A percentile compares a stretch with the other conserved stretches of the same genome.
Conservation (phyloP, 2,329 filamentous ascomycete genomes). For the Corynespora cassiicola region DNA sequence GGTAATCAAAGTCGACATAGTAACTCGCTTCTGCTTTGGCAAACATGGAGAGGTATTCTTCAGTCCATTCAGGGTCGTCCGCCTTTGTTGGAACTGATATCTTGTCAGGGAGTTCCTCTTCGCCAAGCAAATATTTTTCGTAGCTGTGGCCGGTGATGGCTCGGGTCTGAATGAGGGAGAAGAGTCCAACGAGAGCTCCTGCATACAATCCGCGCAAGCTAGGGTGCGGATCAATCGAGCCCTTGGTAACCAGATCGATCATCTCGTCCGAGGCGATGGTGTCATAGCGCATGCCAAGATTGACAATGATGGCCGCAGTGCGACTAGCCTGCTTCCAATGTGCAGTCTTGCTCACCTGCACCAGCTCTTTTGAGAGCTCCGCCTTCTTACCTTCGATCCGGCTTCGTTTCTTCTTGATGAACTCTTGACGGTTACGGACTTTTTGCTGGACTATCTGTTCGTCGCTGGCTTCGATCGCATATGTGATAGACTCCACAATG, state of each 20-base stretch:
- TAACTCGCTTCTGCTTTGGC: constrained; percentile 80
- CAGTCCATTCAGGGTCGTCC: constrained; percentile 79
- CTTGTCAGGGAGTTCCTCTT: constrained; percentile 79
- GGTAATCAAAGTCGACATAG: constrained; percentile 89
- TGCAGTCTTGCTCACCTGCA: constrained; percentile 75
- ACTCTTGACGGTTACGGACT: constrained; percentile 72
- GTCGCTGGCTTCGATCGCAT: constrained; percentile 40
- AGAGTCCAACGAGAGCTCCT: constrained; percentile 76
- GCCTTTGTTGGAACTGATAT: constrained; percentile 72
- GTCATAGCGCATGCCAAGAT: constrained; percentile 90
- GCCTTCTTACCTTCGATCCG: constrained; percentile 86
- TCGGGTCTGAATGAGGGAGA: constrained; percentile 86
- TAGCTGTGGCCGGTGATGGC: constrained; percentile 87
- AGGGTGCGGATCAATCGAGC: constrained; percentile 89
- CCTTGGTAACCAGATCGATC: constrained; percentile 80
- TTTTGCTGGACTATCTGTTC: constrained; percentile 64
- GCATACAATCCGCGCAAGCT: constrained; percentile 82
- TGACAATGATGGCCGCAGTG: constrained; percentile 88
- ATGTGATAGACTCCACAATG: constrained; percentile 70
- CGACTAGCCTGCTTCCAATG: constrained; percentile 97
- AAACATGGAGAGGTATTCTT: constrained; percentile 79
- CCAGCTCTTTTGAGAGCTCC: constrained; percentile 79
- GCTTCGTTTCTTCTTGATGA: constrained; percentile 75
- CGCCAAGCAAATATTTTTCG: constrained; percentile 82
- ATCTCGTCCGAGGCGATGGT: constrained; percentile 81